phyloP scores from a whole-genome alignment of 768 basidiomycete genomes.

The Neoboletus subvelutipes region DNA sequence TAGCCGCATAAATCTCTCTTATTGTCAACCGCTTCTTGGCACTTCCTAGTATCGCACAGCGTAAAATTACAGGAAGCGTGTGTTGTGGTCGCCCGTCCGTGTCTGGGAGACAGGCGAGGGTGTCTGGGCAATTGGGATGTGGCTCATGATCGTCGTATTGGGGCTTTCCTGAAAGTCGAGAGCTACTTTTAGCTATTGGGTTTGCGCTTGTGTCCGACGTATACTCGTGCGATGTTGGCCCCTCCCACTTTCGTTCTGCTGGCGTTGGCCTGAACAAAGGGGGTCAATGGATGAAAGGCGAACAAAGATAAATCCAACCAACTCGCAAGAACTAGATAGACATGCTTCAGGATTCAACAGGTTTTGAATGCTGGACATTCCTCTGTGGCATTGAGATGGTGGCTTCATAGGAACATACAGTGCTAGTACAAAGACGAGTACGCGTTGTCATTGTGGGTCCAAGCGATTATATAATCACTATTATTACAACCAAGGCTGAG shows the following conservation, averaged over 20 bases:
- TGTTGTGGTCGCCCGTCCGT: constrained; percentile 79
- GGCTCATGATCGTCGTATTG: constrained; percentile 47
- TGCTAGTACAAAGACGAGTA: constrained; percentile 3
- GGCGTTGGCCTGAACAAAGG: constrained; percentile 30
- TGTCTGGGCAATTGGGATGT: constrained; percentile 80
- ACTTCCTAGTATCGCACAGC: constrained; percentile 81
- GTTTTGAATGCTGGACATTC: constrained; percentile 57
- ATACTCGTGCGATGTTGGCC: constrained; percentile 35
- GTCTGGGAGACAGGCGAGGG: constrained; percentile 74
- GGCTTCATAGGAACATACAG: constrained; percentile 11
- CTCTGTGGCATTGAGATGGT: constrained; percentile 23
- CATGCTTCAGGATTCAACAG: constrained; percentile 55
- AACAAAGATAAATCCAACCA: constrained; percentile 20
- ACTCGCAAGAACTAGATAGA: constrained; percentile 43
- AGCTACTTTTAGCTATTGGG: constrained; percentile 22
- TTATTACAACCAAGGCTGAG: neutral
- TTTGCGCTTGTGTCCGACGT: constrained; percentile 35
- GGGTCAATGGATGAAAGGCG: constrained; percentile 15
- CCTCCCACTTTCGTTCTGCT: constrained; percentile 26
- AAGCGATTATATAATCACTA: constrained; percentile 31
- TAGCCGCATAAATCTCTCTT: constrained; percentile 81
- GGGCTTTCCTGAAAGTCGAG: constrained; percentile 24
- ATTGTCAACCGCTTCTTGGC: constrained; percentile 75
- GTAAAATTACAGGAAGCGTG: constrained; percentile 80
- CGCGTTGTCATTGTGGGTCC: constrained; percentile 34